These are phyloP conservation scores for Mytilinidion resinicola DNA, from an alignment of 495 filamentous ascomycete genomes.

Conservation along the genomic window DNA sequence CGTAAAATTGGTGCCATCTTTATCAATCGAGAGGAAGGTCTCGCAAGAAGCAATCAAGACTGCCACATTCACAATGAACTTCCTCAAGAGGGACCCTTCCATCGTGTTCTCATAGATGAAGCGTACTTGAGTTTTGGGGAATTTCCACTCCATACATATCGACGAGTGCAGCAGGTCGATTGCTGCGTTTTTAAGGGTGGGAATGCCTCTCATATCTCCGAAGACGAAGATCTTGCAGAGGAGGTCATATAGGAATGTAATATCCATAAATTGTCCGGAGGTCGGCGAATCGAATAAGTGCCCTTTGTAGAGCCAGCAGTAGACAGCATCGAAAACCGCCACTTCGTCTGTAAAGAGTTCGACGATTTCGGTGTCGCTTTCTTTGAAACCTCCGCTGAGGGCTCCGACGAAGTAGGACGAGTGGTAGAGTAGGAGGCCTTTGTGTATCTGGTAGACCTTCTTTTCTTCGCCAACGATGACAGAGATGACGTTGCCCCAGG, in stretches of 20 bases:
- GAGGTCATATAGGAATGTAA: not conserved
- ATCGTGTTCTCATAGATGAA: slow-evolving; percentile 1
- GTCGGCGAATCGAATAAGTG: no score
- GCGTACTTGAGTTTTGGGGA: not conserved
- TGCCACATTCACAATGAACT: not conserved
- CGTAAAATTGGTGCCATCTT: no score
- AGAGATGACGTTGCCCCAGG: slow-evolving; percentile 21
- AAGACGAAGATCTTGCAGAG: slow-evolving; percentile 5
- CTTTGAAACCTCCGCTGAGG: slow-evolving; percentile 38
- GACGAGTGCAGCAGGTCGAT: not conserved
- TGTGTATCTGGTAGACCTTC: slow-evolving; percentile 37
- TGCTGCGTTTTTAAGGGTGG: not conserved
- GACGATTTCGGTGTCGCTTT: slow-evolving; percentile 34
- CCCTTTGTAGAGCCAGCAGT: slow-evolving; percentile 38
- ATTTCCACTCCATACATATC: not conserved
- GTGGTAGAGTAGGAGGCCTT: slow-evolving; percentile 34
- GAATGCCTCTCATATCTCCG: slow-evolving; percentile 2
- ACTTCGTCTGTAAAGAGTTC: slow-evolving; percentile 35
- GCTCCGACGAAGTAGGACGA: slow-evolving; percentile 45
- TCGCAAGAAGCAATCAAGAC: no score
- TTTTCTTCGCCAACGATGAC: slow-evolving; percentile 25
- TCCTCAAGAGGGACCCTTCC: not conserved
- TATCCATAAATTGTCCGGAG: not conserved
- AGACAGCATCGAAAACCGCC: slow-evolving; percentile 39
- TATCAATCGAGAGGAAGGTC: no score